A percentile compares a stretch with the other conserved stretches of the same genome.
Evolutionary conservation across 2,329 filamentous ascomycete species (phyloP).

Genomic region (Fusarium sp.): DNA sequence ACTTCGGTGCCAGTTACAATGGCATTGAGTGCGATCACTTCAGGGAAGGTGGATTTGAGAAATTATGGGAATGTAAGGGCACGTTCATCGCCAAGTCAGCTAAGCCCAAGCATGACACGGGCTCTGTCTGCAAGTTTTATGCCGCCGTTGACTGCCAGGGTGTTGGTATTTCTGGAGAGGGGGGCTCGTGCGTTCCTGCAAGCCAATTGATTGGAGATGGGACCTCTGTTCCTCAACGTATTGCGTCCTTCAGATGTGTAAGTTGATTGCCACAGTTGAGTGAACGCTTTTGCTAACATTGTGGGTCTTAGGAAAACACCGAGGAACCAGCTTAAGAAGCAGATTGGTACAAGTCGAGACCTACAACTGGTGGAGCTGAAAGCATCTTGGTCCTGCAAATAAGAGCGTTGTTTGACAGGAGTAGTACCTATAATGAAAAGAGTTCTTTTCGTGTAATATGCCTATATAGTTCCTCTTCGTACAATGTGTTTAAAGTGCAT

Average conservation of each 20-base stretch:
- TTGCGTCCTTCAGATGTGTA: background rate
- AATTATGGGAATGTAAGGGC: background rate
- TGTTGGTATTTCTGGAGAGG: background rate
- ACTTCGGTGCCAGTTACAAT: background rate
- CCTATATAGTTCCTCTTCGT: background rate
- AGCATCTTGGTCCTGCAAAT: background rate
- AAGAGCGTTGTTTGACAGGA: background rate
- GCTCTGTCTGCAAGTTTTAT: background rate
- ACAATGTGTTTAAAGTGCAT: background rate
- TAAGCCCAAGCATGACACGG: background rate
- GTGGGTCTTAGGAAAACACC: background rate
- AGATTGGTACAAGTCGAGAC: fast-evolving
- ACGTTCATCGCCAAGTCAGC: background rate
- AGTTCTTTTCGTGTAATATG: background rate
- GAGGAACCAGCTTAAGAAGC: background rate
- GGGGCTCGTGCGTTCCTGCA: background rate
- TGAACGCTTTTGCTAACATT: background rate
- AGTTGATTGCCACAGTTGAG: background rate
- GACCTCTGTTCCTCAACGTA: background rate
- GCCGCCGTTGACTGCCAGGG: background rate
- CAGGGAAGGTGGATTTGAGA: background rate
- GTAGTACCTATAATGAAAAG: background rate
- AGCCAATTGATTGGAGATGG: background rate
- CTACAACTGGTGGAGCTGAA: no score
- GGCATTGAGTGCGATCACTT: background rate